phyloP scores from a whole-genome alignment of 2,329 filamentous ascomycete species.

The Pseudogymnoascus sp. region DNA sequence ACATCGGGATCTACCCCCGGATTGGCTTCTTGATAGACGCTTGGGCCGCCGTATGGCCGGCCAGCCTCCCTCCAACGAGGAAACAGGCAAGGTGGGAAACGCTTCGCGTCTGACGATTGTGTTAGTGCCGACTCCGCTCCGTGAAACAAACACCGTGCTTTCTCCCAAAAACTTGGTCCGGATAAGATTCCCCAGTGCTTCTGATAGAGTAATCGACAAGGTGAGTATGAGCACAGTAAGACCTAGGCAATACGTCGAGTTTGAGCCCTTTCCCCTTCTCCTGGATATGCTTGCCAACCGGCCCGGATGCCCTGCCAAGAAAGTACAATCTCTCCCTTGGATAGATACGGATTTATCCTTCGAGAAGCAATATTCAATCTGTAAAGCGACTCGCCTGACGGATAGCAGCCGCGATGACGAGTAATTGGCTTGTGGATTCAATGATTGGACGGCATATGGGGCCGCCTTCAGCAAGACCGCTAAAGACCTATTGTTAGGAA shows the following conservation, averaged over 20 bases:
- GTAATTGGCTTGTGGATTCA: neutral
- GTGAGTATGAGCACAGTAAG: neutral
- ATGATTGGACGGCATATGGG: slow-evolving; percentile 5
- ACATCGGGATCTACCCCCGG: slow-evolving; percentile 5
- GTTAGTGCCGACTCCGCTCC: neutral
- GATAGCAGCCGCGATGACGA: slow-evolving; percentile 1
- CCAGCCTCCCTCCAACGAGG: neutral
- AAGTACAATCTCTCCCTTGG: neutral
- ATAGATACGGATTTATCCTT: neutral
- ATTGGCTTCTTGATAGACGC: slow-evolving; percentile 8
- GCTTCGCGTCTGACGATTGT: slow-evolving; percentile 1
- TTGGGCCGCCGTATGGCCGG: neutral
- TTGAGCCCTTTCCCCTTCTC: neutral
- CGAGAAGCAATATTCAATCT: slow-evolving; percentile 6
- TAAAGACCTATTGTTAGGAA: slow-evolving; percentile 3
- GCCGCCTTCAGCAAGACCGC: neutral
- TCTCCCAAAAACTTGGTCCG: neutral
- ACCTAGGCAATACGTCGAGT: neutral
- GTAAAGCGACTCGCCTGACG: slow-evolving; percentile 3
- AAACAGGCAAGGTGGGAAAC: neutral
- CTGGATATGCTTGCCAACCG: neutral
- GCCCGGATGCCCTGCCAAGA: neutral
- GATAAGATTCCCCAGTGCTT: neutral
- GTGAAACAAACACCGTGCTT: slow-evolving; percentile 8
- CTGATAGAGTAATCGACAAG: neutral